Evolutionary conservation across 345 rosid species (phyloP).

Genomic region (Syzygium jambos): DNA sequence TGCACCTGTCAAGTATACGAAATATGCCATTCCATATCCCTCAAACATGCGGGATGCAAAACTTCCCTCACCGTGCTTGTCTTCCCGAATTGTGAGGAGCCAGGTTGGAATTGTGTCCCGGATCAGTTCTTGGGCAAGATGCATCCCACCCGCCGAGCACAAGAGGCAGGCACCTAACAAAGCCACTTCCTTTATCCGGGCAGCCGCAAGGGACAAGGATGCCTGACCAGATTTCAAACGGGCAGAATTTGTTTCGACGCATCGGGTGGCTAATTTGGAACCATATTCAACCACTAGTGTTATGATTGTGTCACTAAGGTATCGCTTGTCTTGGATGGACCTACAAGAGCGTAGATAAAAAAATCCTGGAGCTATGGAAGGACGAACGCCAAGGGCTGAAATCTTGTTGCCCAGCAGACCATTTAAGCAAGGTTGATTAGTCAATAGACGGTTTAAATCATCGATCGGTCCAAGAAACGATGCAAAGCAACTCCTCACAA

Average conservation of each 20-base stretch:
- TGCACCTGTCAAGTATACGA: conserved; percentile 29
- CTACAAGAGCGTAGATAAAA: conserved; percentile 53
- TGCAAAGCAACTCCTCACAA: conserved; percentile 51
- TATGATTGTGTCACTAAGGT: conserved; percentile 29
- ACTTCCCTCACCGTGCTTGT: conserved; percentile 15
- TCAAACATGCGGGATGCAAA: conserved; percentile 22
- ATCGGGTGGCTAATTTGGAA: conserved; percentile 23
- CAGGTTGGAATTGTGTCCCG: conserved; percentile 47
- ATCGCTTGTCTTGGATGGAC: conserved; percentile 24
- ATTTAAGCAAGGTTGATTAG: conserved; percentile 23
- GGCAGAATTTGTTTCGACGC: conserved; percentile 10
- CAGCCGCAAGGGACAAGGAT: conserved; percentile 32
- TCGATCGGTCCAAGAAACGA: conserved; percentile 34
- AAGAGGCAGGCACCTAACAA: conserved; percentile 50
- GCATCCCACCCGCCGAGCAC: conserved; percentile 38
- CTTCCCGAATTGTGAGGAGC: conserved; percentile 34
- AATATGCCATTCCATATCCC: conserved; percentile 56
- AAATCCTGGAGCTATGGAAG: conserved; percentile 41
- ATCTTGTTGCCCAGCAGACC: conserved; percentile 36
- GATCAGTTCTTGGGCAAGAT: conserved; percentile 34
- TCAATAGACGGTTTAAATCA: conserved; percentile 17
- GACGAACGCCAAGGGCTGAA: conserved; percentile 14
- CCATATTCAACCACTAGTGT: conserved; percentile 41
- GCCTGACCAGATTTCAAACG: conserved; percentile 33
- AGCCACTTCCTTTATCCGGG: conserved; percentile 44